Evolutionary conservation across 1,284 basidiomycete genomes (phyloP).

Genomic region (Heterobasidion parviporum): DNA sequence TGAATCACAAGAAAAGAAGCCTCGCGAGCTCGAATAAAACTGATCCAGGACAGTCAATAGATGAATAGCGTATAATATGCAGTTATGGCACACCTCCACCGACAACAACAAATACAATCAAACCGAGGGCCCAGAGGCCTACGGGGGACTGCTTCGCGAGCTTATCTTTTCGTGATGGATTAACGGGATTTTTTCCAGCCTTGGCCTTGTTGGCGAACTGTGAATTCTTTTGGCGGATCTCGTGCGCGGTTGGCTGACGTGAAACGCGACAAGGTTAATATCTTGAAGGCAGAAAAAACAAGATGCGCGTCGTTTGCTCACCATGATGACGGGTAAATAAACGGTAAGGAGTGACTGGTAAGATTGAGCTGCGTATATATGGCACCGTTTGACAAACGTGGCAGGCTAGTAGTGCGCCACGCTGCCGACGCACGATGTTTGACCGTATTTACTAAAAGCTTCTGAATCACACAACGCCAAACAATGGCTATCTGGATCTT

Average conservation of each 20-base stretch:
- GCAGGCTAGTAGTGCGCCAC: constrained; percentile 11
- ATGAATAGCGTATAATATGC: background rate
- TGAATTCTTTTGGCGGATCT: constrained; percentile 68
- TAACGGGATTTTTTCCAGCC: constrained; percentile 65
- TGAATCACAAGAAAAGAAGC: constrained; percentile 51
- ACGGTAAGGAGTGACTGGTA: constrained; percentile 14
- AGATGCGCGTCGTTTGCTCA: constrained; percentile 11
- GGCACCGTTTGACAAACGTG: constrained; percentile 15
- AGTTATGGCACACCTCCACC: constrained; percentile 57
- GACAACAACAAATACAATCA: constrained; percentile 62
- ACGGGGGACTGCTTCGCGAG: constrained; percentile 65
- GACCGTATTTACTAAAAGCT: constrained; percentile 22
- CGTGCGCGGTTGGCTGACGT: constrained; percentile 51
- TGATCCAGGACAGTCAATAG: constrained; percentile 19
- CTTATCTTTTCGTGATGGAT: constrained; percentile 61
- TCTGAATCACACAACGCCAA: constrained; percentile 28
- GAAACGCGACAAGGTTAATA: background rate
- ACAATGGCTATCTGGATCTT: constrained; percentile 5
- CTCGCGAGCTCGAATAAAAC: constrained; percentile 67
- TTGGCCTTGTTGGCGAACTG: constrained; percentile 68
- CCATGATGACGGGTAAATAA: constrained; percentile 19
- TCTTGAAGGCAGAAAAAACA: background rate
- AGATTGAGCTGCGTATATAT: background rate
- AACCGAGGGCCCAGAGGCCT: constrained; percentile 59
- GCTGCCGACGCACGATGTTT: constrained; percentile 4